Percentiles rank a stretch among this genome's conserved stretches.
Evolutionary conservation across 306 rosid genomes (phyloP).

Genomic region (Vigna mungo): DNA sequence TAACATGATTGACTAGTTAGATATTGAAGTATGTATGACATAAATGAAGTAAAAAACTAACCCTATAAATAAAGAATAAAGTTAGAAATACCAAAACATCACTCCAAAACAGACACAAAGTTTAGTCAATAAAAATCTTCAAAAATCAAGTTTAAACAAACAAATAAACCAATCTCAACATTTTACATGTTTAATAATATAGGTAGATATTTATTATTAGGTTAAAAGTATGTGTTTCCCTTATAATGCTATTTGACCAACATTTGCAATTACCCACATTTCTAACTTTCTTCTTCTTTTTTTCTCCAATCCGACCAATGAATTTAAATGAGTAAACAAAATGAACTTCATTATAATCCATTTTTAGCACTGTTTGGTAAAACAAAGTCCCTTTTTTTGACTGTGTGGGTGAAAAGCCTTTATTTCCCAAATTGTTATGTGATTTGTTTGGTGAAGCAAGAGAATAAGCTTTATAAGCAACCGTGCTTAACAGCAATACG

Average conservation of each 20-base stretch:
- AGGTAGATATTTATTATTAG: neutral
- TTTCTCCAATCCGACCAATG: neutral
- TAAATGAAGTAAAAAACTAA: too few species aligned
- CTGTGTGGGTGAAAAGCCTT: neutral
- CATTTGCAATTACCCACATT: neutral
- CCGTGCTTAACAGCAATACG: constrained; percentile 42
- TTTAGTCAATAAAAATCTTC: too few species aligned
- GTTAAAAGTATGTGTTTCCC: neutral
- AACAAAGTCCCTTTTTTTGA: neutral
- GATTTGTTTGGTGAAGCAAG: neutral
- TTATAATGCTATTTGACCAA: neutral
- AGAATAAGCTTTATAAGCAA: constrained; percentile 41
- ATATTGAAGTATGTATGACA: too few species aligned
- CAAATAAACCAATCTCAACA: too few species aligned
- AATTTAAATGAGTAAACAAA: neutral
- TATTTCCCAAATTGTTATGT: neutral
- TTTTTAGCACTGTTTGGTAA: neutral
- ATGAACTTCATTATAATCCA: neutral
- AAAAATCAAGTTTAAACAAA: too few species aligned
- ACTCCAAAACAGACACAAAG: too few species aligned
- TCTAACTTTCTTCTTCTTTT: neutral
- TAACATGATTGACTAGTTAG: too few species aligned
- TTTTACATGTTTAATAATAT: too few species aligned
- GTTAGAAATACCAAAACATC: too few species aligned
- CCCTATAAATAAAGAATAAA: too few species aligned